These are phyloP conservation scores for Primulina tabacum DNA, from an alignment of 257 asterid genomes.

Conservation along the genomic window DNA sequence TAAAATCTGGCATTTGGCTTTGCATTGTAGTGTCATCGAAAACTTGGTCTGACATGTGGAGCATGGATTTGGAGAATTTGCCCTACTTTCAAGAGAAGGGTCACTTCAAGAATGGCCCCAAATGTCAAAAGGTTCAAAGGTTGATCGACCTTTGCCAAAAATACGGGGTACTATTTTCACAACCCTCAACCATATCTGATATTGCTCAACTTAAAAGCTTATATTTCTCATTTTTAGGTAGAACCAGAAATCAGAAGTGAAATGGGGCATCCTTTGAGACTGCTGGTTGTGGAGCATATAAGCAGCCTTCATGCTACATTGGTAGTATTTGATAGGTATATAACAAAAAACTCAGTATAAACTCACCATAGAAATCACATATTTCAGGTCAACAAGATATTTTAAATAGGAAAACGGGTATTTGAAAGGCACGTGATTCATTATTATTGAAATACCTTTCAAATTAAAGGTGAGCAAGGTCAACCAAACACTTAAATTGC, in stretches of 20 bases:
- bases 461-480: background rate
- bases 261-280: slow-evolving; percentile 42
- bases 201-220: background rate
- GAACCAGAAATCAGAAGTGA: slow-evolving; percentile 46
- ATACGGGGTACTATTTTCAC: slow-evolving; percentile 43
- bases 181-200: background rate
- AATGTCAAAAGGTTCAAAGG: slow-evolving; percentile 47
- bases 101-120: slow-evolving; percentile 43
- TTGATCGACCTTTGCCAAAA: slow-evolving; percentile 48
- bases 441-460: too few species aligned
- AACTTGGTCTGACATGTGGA: slow-evolving; percentile 55
- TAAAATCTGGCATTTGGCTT: background rate
- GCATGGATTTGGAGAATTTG: slow-evolving; percentile 42
- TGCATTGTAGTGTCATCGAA: slow-evolving; percentile 53
- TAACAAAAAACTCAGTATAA: too few species aligned
- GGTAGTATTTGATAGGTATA: slow-evolving; percentile 35
- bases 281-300: slow-evolving; percentile 30
- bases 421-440: too few species aligned
- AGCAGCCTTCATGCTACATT: slow-evolving; percentile 35
- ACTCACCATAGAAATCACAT: too few species aligned
- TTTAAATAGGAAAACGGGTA: too few species aligned
- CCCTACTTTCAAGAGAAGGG: slow-evolving; percentile 27
- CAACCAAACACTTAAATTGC: background rate
- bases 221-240: slow-evolving; percentile 40
- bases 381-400: too few species aligned